Percentiles rank a stretch among this genome's conserved stretches.
phyloP scores from a whole-genome alignment of 176 grass and related monocot species.

The Poa pratensis region DNA sequence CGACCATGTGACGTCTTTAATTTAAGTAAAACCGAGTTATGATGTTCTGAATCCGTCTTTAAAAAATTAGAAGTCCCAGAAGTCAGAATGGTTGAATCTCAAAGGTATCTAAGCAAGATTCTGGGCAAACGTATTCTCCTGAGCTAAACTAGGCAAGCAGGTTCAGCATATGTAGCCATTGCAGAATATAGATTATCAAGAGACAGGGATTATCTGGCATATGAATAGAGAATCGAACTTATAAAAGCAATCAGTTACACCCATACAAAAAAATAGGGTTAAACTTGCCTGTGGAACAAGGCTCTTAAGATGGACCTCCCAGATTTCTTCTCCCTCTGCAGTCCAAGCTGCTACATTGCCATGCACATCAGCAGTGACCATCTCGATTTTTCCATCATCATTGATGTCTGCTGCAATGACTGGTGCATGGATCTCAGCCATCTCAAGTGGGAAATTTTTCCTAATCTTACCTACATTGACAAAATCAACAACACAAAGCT shows the following conservation, averaged over 20 bases:
- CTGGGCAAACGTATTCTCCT: not conserved
- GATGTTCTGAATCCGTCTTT: conserved; percentile 9
- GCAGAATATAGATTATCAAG: conserved; percentile 27
- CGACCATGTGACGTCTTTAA: not conserved
- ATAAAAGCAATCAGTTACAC: conserved; percentile 13
- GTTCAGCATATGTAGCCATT: conserved; percentile 11
- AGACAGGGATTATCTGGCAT: conserved; percentile 7
- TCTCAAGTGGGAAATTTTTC: conserved; percentile 91
- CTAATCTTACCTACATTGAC: conserved; percentile 71
- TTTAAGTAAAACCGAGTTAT: conserved; percentile 22
- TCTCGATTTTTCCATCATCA: conserved; percentile 96
- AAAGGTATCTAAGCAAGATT: conserved; percentile 23
- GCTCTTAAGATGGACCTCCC: conserved; percentile 96
- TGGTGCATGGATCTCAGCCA: conserved; percentile 92
- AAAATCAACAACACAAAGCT: conserved; percentile 28
- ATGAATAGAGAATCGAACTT: conserved; percentile 23
- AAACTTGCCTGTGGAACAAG: conserved; percentile 82
- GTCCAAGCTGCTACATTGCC: conserved; percentile 98
- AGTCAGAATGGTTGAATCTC: conserved; percentile 21
- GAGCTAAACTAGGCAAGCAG: conserved; percentile 41
- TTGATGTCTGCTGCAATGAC: conserved; percentile 91
- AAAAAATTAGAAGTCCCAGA: conserved; percentile 27
- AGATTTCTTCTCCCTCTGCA: conserved; percentile 89
- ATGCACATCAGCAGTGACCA: conserved; percentile 87
- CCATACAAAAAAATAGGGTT: conserved; percentile 19